Conservation (phyloP, 2,329 filamentous ascomycete genomes). For the Fusarium camptoceras region DNA sequence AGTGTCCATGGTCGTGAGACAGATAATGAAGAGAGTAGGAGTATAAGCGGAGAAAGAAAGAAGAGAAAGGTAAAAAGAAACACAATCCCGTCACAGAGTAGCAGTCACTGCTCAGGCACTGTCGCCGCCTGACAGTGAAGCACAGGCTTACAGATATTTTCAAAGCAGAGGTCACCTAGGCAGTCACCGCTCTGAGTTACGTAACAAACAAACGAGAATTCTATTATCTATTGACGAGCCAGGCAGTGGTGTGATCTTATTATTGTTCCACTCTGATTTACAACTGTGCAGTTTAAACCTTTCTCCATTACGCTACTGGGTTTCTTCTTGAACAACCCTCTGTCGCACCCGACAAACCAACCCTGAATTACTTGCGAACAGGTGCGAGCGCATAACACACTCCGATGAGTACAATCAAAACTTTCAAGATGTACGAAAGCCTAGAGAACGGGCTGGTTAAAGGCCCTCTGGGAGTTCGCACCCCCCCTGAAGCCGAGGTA, state of each 20-base stretch:
- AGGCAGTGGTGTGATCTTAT: background rate
- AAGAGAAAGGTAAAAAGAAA: background rate
- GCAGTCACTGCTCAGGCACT: background rate
- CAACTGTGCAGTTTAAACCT: background rate
- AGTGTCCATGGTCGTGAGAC: constrained; percentile 36
- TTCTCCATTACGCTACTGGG: background rate
- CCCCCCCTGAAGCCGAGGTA: constrained; percentile 21
- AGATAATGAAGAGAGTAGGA: background rate
- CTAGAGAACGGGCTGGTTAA: background rate
- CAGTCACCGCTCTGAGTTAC: background rate
- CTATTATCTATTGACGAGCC: background rate
- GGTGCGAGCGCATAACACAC: too few species aligned
- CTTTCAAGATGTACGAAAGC: background rate
- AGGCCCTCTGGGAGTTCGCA: background rate
- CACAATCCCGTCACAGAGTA: background rate
- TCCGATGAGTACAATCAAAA: background rate
- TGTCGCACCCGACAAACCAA: background rate
- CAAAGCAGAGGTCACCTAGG: background rate
- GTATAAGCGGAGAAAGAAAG: background rate
- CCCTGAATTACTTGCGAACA: too few species aligned
- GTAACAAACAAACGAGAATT: background rate
- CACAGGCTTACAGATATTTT: background rate
- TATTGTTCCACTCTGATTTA: background rate
- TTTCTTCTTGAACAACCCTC: background rate
- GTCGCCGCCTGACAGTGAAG: background rate